Percentiles rank a stretch among this genome's conserved stretches.
phyloP scores from a whole-genome alignment of 257 asterid species.

The Thymus quinquecostatus region DNA sequence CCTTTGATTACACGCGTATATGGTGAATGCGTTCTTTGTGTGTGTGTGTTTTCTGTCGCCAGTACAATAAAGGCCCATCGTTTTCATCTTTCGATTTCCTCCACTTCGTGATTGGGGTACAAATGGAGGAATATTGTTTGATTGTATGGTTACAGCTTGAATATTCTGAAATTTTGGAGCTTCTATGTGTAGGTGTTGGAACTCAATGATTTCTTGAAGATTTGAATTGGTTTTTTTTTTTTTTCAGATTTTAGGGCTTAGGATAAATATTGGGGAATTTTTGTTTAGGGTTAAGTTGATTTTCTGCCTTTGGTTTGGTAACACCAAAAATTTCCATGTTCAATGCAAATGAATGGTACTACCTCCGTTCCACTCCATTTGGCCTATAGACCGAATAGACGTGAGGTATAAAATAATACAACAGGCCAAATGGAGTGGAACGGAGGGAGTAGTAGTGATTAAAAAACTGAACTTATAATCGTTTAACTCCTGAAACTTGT shows the following conservation, averaged over 20 bases:
- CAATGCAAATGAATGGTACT: background rate
- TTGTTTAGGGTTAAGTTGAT: background rate
- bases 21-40: background rate
- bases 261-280: background rate
- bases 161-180: background rate
- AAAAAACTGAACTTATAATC: background rate
- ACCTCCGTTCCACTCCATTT: no score
- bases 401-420: no score
- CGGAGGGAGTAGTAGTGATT: no score
- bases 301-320: background rate
- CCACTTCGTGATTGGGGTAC: background rate
- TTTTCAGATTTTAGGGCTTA: background rate
- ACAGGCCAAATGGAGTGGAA: no score
- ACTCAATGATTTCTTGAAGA: background rate
- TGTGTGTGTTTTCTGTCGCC: background rate
- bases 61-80: background rate
- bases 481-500: background rate
- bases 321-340: background rate
- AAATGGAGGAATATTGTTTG: conserved; percentile 30
- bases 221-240: background rate
- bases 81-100: background rate
- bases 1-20: background rate
- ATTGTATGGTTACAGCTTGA: conserved; percentile 18
- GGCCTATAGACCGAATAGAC: no score
- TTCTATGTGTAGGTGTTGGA: no score